phyloP scores from a whole-genome alignment of 495 filamentous ascomycete species.

The Lasiosphaeriaceae sp. region DNA sequence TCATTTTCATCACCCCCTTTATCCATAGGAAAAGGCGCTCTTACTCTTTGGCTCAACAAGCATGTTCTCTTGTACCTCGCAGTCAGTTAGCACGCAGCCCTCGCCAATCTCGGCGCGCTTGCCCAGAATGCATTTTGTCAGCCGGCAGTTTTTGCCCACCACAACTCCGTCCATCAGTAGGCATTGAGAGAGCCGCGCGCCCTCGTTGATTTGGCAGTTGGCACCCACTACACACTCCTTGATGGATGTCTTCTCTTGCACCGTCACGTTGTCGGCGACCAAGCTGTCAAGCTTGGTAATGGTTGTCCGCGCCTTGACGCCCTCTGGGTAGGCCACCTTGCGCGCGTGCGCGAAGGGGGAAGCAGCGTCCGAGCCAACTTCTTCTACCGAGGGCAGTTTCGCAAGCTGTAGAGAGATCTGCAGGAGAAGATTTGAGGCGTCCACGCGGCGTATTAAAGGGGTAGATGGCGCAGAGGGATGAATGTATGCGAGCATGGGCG shows the following conservation, averaged over 20 bases:
- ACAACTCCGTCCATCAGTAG: conserved; percentile 87
- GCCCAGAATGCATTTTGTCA: conserved; percentile 82
- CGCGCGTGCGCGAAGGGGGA: conserved; percentile 69
- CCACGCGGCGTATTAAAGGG: conserved; percentile 77
- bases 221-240: conserved; percentile 85
- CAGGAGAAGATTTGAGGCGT: conserved; percentile 77
- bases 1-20: neutral
- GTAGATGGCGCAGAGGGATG: conserved; percentile 44
- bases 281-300: conserved; percentile 74
- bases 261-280: conserved; percentile 77
- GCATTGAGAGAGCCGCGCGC: conserved; percentile 75
- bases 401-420: conserved; percentile 81
- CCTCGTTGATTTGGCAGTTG: conserved; percentile 75
- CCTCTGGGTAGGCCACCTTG: conserved; percentile 77
- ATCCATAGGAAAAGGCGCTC: conserved; percentile 22
- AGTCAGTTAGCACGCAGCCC: conserved; percentile 72
- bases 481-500: conserved; percentile 75
- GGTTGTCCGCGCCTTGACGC: conserved; percentile 69
- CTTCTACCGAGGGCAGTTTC: conserved; percentile 64
- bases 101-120: conserved; percentile 70
- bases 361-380: conserved; percentile 49
- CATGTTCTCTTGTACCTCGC: conserved; percentile 83
- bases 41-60: conserved; percentile 75
- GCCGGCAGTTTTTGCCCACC: conserved; percentile 68
- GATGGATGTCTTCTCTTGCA: conserved; percentile 78